These are phyloP conservation scores for Dryas alaskensis DNA, from an alignment of 306 rosid species.

Conservation along the genomic window DNA sequence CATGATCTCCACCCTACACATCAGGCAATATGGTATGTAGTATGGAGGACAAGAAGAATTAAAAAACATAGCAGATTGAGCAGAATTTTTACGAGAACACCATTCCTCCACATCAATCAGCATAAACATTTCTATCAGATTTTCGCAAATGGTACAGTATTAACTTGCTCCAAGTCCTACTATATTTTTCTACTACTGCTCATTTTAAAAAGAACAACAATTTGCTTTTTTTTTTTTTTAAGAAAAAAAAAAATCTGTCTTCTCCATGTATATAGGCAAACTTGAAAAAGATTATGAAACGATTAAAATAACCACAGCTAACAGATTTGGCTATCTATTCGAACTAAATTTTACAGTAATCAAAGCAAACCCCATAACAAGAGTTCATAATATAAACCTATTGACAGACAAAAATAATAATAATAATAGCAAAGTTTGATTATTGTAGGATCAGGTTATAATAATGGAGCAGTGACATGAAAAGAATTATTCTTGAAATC, in stretches of 20 bases:
- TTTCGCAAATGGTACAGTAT: background rate
- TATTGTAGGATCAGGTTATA: background rate
- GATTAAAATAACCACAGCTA: background rate
- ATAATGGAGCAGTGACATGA: conserved; percentile 1
- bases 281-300: conserved; percentile 4
- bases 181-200: background rate
- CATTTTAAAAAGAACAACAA: background rate
- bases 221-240: background rate
- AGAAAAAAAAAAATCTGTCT: too few relatives aligned
- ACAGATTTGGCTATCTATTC: background rate
- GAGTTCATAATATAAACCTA: background rate
- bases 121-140: background rate
- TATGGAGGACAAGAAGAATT: too few relatives aligned
- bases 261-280: background rate
- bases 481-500: background rate
- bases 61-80: conserved; percentile 5
- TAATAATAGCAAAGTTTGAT: background rate
- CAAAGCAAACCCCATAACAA: background rate
- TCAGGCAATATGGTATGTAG: background rate
- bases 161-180: background rate
- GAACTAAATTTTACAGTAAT: background rate
- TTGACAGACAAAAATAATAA: background rate
- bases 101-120: background rate
- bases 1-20: background rate
- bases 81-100: background rate